phyloP scores from a whole-genome alignment of 2,329 filamentous ascomycete genomes.

The Arthroderma sp. region DNA sequence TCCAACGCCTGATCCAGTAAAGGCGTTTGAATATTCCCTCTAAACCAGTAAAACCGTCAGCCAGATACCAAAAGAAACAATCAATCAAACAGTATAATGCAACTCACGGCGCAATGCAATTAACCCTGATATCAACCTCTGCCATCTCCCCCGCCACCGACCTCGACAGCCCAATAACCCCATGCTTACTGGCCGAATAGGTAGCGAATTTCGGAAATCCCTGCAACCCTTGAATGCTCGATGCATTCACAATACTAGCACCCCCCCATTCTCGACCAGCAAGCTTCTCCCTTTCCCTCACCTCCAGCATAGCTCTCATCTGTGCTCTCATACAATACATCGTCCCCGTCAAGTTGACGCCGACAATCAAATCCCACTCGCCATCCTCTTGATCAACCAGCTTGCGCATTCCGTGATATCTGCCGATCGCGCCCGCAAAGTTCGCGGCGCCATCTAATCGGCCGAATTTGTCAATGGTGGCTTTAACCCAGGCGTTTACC shows the following conservation, averaged over 20 bases:
- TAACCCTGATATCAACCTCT: slow-evolving; percentile 24
- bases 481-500: slow-evolving; percentile 26
- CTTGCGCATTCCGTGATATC: slow-evolving; percentile 16
- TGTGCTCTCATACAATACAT: slow-evolving; percentile 41
- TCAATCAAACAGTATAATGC: neutral
- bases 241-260: slow-evolving; percentile 46
- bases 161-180: slow-evolving; percentile 23
- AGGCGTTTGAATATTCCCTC: slow-evolving; percentile 23
- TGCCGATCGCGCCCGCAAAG: slow-evolving; percentile 25
- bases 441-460: slow-evolving; percentile 30
- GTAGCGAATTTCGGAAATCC: slow-evolving; percentile 21
- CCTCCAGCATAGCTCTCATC: slow-evolving; percentile 27
- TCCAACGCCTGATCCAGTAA: slow-evolving; percentile 17
- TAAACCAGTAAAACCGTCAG: slow-evolving; percentile 3
- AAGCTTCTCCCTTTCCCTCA: neutral
- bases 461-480: slow-evolving; percentile 24
- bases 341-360: slow-evolving; percentile 35
- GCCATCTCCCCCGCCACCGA: slow-evolving; percentile 26
- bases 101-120: slow-evolving; percentile 32
- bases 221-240: slow-evolving; percentile 29
- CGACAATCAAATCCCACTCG: slow-evolving; percentile 30
- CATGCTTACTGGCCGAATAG: slow-evolving; percentile 25
- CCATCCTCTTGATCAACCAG: slow-evolving; percentile 25
- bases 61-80: neutral
- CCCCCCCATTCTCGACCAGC: slow-evolving; percentile 1